These are phyloP conservation scores for Ceriops decandra DNA, from an alignment of 345 rosid genomes.

Conservation along the genomic window DNA sequence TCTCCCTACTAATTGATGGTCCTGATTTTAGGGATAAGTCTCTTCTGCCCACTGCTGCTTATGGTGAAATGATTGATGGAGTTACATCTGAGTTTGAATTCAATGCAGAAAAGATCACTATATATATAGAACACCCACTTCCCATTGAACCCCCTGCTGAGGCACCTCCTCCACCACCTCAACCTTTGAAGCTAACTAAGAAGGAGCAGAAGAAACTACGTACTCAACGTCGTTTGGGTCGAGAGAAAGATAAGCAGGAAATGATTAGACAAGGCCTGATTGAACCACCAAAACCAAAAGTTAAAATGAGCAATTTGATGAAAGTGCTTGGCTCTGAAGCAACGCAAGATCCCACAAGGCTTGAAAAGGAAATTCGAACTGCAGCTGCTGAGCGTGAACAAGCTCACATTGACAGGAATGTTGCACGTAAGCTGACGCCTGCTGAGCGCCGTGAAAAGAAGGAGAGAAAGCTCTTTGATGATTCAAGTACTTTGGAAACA, in stretches of 20 bases:
- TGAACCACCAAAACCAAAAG: slow-evolving; percentile 89
- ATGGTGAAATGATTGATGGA: slow-evolving; percentile 51
- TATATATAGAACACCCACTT: slow-evolving; percentile 85
- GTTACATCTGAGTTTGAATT: slow-evolving; percentile 35
- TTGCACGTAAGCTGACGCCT: slow-evolving; percentile 90
- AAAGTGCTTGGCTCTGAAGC: slow-evolving; percentile 97
- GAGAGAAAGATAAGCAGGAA: slow-evolving; percentile 92
- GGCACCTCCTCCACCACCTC: slow-evolving; percentile 94
- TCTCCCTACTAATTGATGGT: slow-evolving; percentile 3
- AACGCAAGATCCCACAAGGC: slow-evolving; percentile 95
- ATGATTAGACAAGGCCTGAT: slow-evolving; percentile 94
- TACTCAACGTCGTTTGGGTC: slow-evolving; percentile 84
- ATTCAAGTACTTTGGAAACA: slow-evolving; percentile 57
- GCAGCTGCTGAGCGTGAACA: slow-evolving; percentile 99
- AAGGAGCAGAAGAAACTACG: slow-evolving; percentile 94
- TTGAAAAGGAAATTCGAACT: slow-evolving; percentile 84
- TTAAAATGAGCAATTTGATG: slow-evolving; percentile 94
- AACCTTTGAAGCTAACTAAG: slow-evolving; percentile 87
- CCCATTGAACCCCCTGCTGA: slow-evolving; percentile 96
- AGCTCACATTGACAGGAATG: slow-evolving; percentile 89
- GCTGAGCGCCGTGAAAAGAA: slow-evolving; percentile 93
- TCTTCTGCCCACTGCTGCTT: slow-evolving; percentile 47
- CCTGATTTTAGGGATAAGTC: slow-evolving; percentile 62
- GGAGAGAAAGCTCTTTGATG: slow-evolving; percentile 89
- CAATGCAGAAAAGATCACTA: slow-evolving; percentile 71